Conservation (phyloP, 2,329 filamentous ascomycete species). For the Hirsutella rhossiliensis region DNA sequence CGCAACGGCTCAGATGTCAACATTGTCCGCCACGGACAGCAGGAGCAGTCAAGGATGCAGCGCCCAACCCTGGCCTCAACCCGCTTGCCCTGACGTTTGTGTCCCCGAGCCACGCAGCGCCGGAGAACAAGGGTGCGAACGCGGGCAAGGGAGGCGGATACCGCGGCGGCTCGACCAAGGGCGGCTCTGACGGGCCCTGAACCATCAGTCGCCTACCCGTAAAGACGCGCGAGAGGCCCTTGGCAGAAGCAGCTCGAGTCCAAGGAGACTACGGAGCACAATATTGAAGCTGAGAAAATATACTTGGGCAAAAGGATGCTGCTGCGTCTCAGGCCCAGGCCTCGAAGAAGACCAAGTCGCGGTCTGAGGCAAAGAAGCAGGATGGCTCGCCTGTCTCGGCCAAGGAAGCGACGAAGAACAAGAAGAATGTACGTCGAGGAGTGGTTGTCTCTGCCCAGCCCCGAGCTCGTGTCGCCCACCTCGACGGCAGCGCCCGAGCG, state of each 20-base stretch:
- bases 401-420: background rate
- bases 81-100: constrained; percentile 1
- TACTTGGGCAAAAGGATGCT: no score
- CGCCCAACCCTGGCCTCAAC: background rate
- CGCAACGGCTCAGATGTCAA: background rate
- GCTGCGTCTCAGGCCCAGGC: no score
- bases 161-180: background rate
- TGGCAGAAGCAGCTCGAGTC: no score
- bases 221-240: no score
- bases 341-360: no score
- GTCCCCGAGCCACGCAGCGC: background rate
- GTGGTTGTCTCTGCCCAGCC: background rate
- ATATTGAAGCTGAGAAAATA: no score
- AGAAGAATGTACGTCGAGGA: background rate
- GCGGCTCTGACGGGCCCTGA: no score
- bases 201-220: no score
- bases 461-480: background rate
- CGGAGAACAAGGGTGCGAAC: background rate
- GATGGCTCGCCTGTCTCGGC: background rate
- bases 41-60: background rate
- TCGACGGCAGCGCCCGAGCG: background rate
- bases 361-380: background rate
- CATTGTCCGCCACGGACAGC: background rate
- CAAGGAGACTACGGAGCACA: no score
- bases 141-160: background rate